Base-by-base conservation (phyloP, 306 rosid species). In the Lathyrus aphaca region DNA sequence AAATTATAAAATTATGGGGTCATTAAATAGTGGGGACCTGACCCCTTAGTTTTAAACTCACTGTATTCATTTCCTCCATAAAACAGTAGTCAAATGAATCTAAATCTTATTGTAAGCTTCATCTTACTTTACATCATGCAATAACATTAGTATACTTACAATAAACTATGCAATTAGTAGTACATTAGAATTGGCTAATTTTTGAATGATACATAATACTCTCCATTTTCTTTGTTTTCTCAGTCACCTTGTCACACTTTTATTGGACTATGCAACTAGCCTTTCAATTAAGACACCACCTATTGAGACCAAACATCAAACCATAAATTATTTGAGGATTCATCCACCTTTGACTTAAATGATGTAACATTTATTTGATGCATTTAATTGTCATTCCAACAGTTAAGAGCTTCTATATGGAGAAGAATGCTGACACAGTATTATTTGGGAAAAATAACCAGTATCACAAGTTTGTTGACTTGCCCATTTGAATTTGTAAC, bases 301-400 rank as follows among this genome's bases (percentile, higher is more conserved):
- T 29, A 4, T 29, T 29, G 32, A 29, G 32, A 29, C 32, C 32
- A 29, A 29, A 29, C 5, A 29, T 29, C 32, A 29, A 29, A 29
- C 32, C 32, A 29, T 5, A 29, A 29, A 29, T 29, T 29, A 29
- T 29, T 29, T 29, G 32, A 3, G 32, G 32, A 29, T 29, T 29
- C 32, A 29, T 29, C 4, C 32, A 1, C 19, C 64, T 66, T 66
- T 78, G 35, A 80, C 35, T 23, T 25, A 11, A 16, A 54, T 35
- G 38, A 51, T n/a, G n/a, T n/a, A n/a, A n/a, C n/a, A n/a, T n/a
- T 53, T 39, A 51, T 25, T 50, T 68, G 30, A 29, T 70, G 18
- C 49, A 54, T 63, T 62, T 1, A 15, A 32, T 7, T 79, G 66
- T 40, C 15, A 5, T 27, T 6, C 10, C 29, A 44, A 37, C 48